A percentile compares a stretch with the other conserved stretches of the same genome.
Evolutionary conservation across 805 yeast species (phyloP).

Genomic region (Teunomyces pallodes): DNA sequence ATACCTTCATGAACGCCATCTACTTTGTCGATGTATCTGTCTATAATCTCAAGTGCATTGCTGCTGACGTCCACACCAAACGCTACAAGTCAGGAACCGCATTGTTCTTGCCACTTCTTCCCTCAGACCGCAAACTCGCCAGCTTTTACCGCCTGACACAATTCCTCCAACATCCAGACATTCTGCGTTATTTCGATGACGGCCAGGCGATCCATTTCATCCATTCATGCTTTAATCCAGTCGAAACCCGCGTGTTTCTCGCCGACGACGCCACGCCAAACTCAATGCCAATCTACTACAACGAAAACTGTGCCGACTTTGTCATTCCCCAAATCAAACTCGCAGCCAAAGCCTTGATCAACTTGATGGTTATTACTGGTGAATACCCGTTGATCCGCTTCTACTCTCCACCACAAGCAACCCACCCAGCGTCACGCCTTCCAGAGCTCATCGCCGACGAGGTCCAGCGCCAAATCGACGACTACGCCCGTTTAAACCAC

Average conservation of each 20-base stretch:
- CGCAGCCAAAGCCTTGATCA: constrained; percentile 65
- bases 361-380: constrained; percentile 73
- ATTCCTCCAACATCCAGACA: constrained; percentile 30
- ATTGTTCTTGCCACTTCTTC: constrained; percentile 55
- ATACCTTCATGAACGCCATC: constrained; percentile 69
- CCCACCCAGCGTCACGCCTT: constrained; percentile 54
- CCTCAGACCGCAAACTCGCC: constrained; percentile 11
- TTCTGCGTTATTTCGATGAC: constrained; percentile 28
- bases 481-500: constrained; percentile 66
- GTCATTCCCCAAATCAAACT: constrained; percentile 55
- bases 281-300: constrained; percentile 73
- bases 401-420: constrained; percentile 50
- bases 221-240: constrained; percentile 51
- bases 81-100: constrained; percentile 75
- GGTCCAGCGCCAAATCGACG: constrained; percentile 70
- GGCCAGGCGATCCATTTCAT: constrained; percentile 27
- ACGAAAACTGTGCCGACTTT: constrained; percentile 57
- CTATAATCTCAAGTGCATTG: constrained; percentile 71
- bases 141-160: constrained; percentile 18
- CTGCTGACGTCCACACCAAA: constrained; percentile 69
- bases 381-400: constrained; percentile 87
- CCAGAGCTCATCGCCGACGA: constrained; percentile 70
- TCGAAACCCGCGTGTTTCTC: constrained; percentile 71
- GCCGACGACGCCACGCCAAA: constrained; percentile 49
- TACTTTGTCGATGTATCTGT: constrained; percentile 71